Base-by-base conservation (phyloP, 2,329 filamentous ascomycete species). In the Cytospora paraplurivora region DNA sequence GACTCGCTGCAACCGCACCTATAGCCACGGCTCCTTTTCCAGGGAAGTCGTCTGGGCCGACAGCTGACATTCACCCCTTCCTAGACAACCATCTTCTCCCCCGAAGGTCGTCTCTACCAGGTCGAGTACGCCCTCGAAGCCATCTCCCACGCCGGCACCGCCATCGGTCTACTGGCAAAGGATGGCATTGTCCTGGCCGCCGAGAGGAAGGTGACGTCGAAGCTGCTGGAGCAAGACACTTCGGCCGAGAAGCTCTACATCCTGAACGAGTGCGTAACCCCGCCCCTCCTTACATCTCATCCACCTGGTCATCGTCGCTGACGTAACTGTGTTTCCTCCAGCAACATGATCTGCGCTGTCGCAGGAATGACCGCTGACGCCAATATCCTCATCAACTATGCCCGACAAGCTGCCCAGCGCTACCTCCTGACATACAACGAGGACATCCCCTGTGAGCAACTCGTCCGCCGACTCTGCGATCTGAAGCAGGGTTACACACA, bases 351-450 rank as follows among this genome's bases (percentile, higher is more conserved):
- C 79, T 97, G 93, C 79, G 95, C 95, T 67, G 95, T 99, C 66
- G 95, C 95, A 72, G 95, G 95, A 75, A 98, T 99, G 94, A 99
- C 93, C 53, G 95, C 95, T 74, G 95, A 99, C 76, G 95, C 95
- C 78, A 99, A 99, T 83, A 99, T 99, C 78, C 92, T 99, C 77
- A 99, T 99, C 88, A 99, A 99, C 85, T 97, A 96, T 80, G 96
- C 95, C 76, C 93, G 95, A 72, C 92, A 97, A 86, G 91, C 92
- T 73, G 95, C 95, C 72, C 95, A 99, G 82, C 88, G 90, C 75
- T 98, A 99, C 81, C 94, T 99, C 76, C 88, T 97, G 70, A 99
- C 94, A 73, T 99, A 99, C 85, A 97, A 98, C 83, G 93, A 97
- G 89, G 95, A 99, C 76, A 99, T 99, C 69, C 95, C 95, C 65